phyloP scores from a whole-genome alignment of 495 filamentous ascomycete species.

The Hypoxylon rickii region DNA sequence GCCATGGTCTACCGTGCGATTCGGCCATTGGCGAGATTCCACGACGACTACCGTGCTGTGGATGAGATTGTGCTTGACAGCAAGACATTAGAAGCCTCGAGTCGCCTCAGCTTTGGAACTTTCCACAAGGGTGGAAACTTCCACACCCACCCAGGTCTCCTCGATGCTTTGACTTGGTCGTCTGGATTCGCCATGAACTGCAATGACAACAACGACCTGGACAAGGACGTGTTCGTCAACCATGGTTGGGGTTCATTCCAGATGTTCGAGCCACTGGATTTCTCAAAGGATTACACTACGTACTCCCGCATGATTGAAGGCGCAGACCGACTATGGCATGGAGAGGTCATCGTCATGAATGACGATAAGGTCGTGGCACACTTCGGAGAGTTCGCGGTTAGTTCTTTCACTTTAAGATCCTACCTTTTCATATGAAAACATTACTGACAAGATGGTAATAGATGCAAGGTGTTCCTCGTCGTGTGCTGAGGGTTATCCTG shows the following conservation, averaged over 20 bases:
- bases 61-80: conserved; percentile 64
- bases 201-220: conserved; percentile 59
- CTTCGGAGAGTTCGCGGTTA: conserved; percentile 1
- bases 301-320: conserved; percentile 57
- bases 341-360: conserved; percentile 48
- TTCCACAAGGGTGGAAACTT: conserved; percentile 52
- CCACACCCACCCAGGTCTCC: conserved; percentile 55
- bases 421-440: neutral
- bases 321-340: conserved; percentile 41
- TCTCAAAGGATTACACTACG: conserved; percentile 57
- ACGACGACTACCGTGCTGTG: conserved; percentile 59
- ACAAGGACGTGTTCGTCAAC: conserved; percentile 63
- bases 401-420: neutral
- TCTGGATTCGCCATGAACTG: conserved; percentile 68
- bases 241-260: conserved; percentile 66
- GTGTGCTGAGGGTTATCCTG: conserved; percentile 29
- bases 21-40: conserved; percentile 58
- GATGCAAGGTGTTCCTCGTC: conserved; percentile 17
- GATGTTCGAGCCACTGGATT: conserved; percentile 57
- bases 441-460: neutral
- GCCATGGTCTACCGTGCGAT: conserved; percentile 64
- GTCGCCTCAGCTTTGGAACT: conserved; percentile 54
- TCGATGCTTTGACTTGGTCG: conserved; percentile 55
- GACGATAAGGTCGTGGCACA: conserved; percentile 45
- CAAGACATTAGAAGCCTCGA: conserved; percentile 60